Conservation (phyloP, 345 rosid genomes). For the Stellera chamaejasme region DNA sequence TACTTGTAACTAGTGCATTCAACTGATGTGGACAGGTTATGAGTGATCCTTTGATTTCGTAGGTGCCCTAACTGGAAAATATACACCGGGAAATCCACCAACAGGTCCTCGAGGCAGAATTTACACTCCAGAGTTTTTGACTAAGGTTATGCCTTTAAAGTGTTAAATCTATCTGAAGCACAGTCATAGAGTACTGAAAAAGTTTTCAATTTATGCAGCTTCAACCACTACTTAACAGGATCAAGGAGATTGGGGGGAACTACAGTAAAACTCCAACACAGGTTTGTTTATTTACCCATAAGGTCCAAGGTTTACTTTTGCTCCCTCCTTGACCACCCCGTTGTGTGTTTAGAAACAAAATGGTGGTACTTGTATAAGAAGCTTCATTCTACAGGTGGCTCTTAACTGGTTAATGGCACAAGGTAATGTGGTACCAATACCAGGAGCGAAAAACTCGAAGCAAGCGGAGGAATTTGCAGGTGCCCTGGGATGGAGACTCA, state of each 20-base stretch:
- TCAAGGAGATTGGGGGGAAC: slow-evolving; percentile 58
- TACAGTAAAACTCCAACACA: slow-evolving; percentile 70
- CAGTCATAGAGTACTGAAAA: slow-evolving; percentile 14
- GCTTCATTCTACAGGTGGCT: slow-evolving; percentile 42
- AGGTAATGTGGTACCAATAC: slow-evolving; percentile 87
- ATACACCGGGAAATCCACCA: slow-evolving; percentile 79
- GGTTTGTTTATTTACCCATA: slow-evolving; percentile 29
- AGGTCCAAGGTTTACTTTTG: too few relatives aligned
- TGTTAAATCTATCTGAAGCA: not conserved
- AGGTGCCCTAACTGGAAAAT: slow-evolving; percentile 95
- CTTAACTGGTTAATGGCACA: slow-evolving; percentile 93
- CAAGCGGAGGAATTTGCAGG: slow-evolving; percentile 81
- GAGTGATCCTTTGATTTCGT: slow-evolving; percentile 11
- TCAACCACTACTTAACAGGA: slow-evolving; percentile 62
- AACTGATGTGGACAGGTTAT: too few relatives aligned
- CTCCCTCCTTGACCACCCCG: too few relatives aligned
- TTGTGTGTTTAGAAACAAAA: too few relatives aligned
- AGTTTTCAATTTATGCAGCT: slow-evolving; percentile 42
- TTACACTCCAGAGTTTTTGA: slow-evolving; percentile 70
- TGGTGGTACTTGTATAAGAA: not conserved
- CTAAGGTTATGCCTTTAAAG: slow-evolving; percentile 32
- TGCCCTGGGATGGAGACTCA: slow-evolving; percentile 81
- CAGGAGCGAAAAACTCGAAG: slow-evolving; percentile 81
- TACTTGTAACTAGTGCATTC: not conserved
- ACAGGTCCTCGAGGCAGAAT: slow-evolving; percentile 76